Conservation (phyloP, 768 basidiomycete species). For the Lactarius hengduanensis region DNA sequence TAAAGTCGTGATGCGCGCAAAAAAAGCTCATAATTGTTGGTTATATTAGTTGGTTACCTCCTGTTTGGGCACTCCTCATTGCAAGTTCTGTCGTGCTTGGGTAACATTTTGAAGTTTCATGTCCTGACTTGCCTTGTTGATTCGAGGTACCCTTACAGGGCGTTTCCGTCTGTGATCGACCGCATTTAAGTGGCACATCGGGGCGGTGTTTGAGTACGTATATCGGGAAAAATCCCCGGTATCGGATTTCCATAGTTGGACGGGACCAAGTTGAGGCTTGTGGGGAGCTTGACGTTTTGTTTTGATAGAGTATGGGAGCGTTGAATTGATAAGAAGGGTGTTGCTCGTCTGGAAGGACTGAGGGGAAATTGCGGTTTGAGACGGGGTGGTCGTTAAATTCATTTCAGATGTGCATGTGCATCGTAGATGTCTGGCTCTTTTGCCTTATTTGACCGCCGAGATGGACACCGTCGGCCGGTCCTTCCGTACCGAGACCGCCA, state of each 20-base stretch:
- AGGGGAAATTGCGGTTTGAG: constrained; percentile 15
- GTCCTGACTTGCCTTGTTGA: neutral
- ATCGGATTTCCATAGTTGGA: constrained; percentile 2
- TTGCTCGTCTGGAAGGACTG: neutral
- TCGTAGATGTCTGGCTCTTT: neutral
- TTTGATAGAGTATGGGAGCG: neutral
- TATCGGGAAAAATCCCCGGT: constrained; percentile 4
- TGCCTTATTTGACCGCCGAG: neutral
- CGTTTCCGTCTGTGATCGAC: constrained; percentile 28
- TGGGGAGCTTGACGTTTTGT: neutral
- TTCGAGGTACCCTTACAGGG: constrained; percentile 11
- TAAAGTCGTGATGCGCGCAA: neutral
- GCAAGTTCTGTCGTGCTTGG: constrained; percentile 22
- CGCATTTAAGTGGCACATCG: constrained; percentile 21
- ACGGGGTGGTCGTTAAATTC: neutral
- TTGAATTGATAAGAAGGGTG: neutral
- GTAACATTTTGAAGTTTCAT: constrained; percentile 5
- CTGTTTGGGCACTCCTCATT: constrained; percentile 29
- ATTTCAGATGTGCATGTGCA: neutral
- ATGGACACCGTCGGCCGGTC: neutral
- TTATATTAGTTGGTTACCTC: constrained; percentile 24
- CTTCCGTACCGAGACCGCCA: neutral
- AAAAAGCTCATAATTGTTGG: constrained; percentile 1
- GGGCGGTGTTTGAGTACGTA: neutral
- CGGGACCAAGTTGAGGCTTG: neutral